Evolutionary conservation across 495 filamentous ascomycete genomes (phyloP), one percentile per base, ranked within the genome.

Genomic region (Talaromyces ruber): DNA sequence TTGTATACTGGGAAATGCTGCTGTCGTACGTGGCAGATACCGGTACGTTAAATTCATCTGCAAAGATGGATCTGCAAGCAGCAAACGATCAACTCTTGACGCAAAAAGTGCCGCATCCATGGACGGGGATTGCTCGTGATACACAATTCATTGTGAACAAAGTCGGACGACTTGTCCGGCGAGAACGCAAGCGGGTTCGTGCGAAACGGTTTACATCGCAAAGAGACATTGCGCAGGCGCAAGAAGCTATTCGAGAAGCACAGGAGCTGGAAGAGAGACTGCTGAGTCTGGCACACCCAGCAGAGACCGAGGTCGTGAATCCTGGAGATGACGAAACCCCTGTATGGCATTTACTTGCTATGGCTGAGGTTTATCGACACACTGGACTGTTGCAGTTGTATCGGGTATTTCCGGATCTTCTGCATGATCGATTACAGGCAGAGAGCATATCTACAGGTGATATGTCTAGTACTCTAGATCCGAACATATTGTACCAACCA

Each of bases 1-100:
- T 85, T 1, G 70, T 85, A 14, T 85, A 85, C 63, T 85, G 82
- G 82, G 82, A 85, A 58, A 85, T 85, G 82, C 74, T 84, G 25
- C 78, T 82, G 4, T 82, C 80, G 0, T 85, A 80, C 60, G 81
- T 85, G 11, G 73, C 79, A 24, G 81, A 84, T 56, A 75, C 77
- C 43, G 65, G 77, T 1, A 66, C 72, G 0, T 65, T 78, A 56
- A 59, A 70, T 0, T 60, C 70, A 2, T 72, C 75, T 0, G 63
- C 66, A 24, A 61, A 62, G 11, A 65, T 76, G 29, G 71, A 76
- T 29, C 61, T 75, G 0, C 43, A 60, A 6, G 12, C 59, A 22
- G 28, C 12, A 18, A 32, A 21, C 9, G 59, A 60, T 32, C n/a
- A 32, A 28, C 25, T 29, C 14, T 51, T 60, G 11, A 60, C 59